Conservation (phyloP, 805 yeast genomes). For the Wickerhamiella slavikovae region DNA sequence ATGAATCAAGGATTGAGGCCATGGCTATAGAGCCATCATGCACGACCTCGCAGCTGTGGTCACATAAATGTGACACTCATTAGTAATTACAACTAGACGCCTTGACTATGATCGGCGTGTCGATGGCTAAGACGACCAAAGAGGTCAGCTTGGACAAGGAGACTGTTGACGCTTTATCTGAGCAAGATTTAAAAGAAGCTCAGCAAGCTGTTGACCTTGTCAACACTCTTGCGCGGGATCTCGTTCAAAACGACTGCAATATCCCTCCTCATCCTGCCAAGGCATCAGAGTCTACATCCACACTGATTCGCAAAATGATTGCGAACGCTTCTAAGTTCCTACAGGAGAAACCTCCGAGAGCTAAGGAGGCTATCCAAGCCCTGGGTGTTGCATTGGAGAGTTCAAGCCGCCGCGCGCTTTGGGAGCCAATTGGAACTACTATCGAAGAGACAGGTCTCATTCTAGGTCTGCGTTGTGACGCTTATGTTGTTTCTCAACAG, state of each 20-base stretch:
- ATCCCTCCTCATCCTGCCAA: constrained; percentile 18
- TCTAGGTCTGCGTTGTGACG: constrained; percentile 21
- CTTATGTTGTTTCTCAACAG: constrained; percentile 16
- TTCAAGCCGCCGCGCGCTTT: constrained; percentile 21
- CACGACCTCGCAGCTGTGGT: not conserved
- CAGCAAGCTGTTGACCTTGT: constrained; percentile 12
- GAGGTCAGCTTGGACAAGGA: not conserved
- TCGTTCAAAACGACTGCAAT: constrained; percentile 14
- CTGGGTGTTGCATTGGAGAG: constrained; percentile 20
- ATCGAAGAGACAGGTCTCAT: constrained; percentile 18
- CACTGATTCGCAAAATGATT: constrained; percentile 18
- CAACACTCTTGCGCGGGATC: constrained; percentile 15
- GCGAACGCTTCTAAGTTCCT: constrained; percentile 16
- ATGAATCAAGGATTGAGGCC: too few relatives aligned
- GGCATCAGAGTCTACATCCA: constrained; percentile 11
- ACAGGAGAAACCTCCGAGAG: constrained; percentile 8
- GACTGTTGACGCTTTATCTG: constrained; percentile 1
- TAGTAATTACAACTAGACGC: not conserved
- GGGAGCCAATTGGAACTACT: constrained; percentile 19
- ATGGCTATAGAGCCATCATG: not conserved
- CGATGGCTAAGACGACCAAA: constrained; percentile 2
- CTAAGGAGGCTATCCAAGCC: constrained; percentile 18
- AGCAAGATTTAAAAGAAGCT: constrained; percentile 17
- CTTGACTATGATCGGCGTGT: constrained; percentile 1
- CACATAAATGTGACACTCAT: not conserved